phyloP scores from a whole-genome alignment of 768 basidiomycete genomes.

The Kwoniella dejecticola region DNA sequence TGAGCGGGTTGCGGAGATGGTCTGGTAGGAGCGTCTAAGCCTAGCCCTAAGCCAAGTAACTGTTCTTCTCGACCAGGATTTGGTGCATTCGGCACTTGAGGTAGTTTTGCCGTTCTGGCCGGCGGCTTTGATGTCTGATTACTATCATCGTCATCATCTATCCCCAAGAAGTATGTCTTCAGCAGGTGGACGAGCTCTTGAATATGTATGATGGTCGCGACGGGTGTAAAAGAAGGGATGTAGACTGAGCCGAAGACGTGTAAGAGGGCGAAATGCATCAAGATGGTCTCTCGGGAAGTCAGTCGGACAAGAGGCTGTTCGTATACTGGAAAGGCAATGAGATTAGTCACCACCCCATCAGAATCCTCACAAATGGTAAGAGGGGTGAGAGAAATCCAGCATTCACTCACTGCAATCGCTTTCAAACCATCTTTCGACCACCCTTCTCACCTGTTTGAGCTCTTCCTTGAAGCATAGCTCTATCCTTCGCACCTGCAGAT shows the following conservation, averaged over 20 bases:
- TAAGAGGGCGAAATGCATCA: constrained; percentile 38
- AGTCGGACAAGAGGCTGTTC: constrained; percentile 39
- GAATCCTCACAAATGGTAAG: too few species aligned
- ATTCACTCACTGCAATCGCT: constrained; percentile 44
- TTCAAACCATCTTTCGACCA: constrained; percentile 44
- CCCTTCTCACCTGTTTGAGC: constrained; percentile 17
- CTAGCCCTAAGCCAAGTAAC: background rate
- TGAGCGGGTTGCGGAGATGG: background rate
- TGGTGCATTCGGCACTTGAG: background rate
- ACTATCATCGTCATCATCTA: background rate
- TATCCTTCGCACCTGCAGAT: constrained; percentile 13
- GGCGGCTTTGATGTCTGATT: background rate
- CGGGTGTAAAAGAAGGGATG: constrained; percentile 32
- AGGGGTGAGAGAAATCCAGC: too few species aligned
- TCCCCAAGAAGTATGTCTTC: background rate
- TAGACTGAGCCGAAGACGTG: constrained; percentile 32
- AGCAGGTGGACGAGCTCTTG: background rate
- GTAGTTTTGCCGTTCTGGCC: background rate
- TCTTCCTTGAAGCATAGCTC: constrained; percentile 4
- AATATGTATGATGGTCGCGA: constrained; percentile 9
- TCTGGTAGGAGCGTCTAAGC: background rate
- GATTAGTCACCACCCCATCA: constrained; percentile 13
- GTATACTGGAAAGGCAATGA: constrained; percentile 25
- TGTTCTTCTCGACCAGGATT: constrained; percentile 2
- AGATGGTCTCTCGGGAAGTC: constrained; percentile 23